Percentiles rank a stretch among this genome's conserved stretches.
phyloP scores from a whole-genome alignment of 305 asterid species.

The Fraxinus dipetala region DNA sequence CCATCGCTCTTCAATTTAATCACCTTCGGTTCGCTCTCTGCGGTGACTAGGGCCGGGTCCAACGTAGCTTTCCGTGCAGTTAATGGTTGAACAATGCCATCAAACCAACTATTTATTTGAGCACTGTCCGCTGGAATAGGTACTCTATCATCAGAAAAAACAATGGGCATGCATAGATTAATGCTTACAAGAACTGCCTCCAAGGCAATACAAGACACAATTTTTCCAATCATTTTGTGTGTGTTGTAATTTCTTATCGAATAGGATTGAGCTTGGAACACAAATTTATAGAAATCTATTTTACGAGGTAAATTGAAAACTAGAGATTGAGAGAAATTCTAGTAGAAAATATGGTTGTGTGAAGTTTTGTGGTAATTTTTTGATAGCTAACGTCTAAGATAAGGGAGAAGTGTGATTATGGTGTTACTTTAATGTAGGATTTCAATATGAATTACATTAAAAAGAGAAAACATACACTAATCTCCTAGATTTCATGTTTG shows the following conservation, averaged over 20 bases:
- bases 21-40: slow-evolving; percentile 30
- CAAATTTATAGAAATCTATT: background rate
- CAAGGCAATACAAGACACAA: background rate
- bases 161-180: slow-evolving; percentile 30
- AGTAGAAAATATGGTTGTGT: background rate
- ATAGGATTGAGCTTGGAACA: background rate
- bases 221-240: background rate
- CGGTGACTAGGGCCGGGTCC: slow-evolving; percentile 38
- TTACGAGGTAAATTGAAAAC: background rate
- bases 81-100: slow-evolving; percentile 20
- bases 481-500: background rate
- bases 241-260: background rate
- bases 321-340: background rate
- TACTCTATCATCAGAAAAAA: slow-evolving; percentile 13
- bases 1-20: slow-evolving; percentile 48
- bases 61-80: slow-evolving; percentile 14
- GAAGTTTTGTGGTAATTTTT: background rate
- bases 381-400: background rate
- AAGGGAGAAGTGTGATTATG: background rate
- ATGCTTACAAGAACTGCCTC: slow-evolving; percentile 18
- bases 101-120: slow-evolving; percentile 48
- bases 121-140: slow-evolving; percentile 43
- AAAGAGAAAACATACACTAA: background rate
- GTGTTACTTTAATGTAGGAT: background rate
- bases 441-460: background rate